These are phyloP conservation scores for Triticum turgidum DNA, from an alignment of 176 grass and related monocot genomes.

Conservation along the genomic window DNA sequence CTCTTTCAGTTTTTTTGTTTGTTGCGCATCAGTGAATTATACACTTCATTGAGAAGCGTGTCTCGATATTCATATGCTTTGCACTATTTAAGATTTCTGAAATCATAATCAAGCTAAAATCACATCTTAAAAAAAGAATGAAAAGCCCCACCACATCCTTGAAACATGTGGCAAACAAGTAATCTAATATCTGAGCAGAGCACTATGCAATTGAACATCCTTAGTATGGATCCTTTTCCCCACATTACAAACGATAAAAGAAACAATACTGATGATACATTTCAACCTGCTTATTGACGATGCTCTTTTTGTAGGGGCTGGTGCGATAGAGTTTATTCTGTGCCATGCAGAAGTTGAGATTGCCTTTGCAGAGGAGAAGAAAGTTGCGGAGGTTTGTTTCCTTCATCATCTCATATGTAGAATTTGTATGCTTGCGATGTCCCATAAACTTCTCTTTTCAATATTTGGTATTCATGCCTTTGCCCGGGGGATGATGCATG, in stretches of 20 bases:
- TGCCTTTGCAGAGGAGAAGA: conserved; percentile 80
- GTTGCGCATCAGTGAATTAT: neutral
- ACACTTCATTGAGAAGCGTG: neutral
- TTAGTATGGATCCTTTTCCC: neutral
- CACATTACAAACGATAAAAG: neutral
- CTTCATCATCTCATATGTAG: neutral
- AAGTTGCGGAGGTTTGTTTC: conserved; percentile 57
- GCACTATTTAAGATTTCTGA: neutral
- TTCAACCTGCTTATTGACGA: conserved; percentile 17
- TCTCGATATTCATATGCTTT: neutral
- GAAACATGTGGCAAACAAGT: conserved; percentile 4
- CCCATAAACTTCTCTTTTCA: neutral
- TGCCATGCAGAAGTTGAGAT: conserved; percentile 89
- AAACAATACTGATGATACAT: neutral
- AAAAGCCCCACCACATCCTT: neutral
- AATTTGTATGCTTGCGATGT: conserved; percentile 32
- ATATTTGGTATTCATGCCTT: conserved; percentile 8
- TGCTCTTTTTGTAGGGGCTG: conserved; percentile 57
- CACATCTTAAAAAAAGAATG: neutral
- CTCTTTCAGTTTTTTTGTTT: neutral
- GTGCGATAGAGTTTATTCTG: conserved; percentile 87
- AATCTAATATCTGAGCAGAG: conserved; percentile 18
- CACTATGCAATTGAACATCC: neutral
- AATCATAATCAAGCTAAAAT: neutral
- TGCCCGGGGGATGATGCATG: neutral